phyloP scores from a whole-genome alignment of 257 asterid species.

The Sherardia arvensis region DNA sequence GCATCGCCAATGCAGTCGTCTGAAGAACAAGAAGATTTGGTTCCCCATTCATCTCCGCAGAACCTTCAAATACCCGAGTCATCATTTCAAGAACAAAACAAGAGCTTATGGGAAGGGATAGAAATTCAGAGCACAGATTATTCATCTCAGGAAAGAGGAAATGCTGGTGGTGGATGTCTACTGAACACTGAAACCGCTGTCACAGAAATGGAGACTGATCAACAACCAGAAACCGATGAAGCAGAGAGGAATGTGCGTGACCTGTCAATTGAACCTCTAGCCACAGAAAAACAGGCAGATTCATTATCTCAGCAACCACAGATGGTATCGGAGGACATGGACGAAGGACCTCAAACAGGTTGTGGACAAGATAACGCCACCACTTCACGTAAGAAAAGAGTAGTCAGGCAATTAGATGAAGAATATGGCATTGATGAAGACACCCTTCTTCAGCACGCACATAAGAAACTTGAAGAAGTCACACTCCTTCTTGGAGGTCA shows the following conservation, averaged over 20 bases:
- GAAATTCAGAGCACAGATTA: too few species aligned
- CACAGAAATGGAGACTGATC: neutral
- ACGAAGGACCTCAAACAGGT: neutral
- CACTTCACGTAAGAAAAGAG: neutral
- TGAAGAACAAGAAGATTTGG: neutral
- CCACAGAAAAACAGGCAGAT: neutral
- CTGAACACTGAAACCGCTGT: neutral
- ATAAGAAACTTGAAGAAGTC: neutral
- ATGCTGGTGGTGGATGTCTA: neutral
- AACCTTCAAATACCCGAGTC: neutral
- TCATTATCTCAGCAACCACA: neutral
- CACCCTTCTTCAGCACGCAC: slow-evolving; percentile 5
- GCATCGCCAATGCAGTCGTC: too few species aligned
- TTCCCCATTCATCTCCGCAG: neutral
- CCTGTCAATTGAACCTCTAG: neutral
- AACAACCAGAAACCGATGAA: neutral
- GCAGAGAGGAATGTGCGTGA: neutral
- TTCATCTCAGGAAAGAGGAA: neutral
- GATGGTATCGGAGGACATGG: neutral
- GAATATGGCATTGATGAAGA: slow-evolving; percentile 1
- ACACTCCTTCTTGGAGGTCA: slow-evolving; percentile 7
- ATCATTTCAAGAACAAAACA: neutral
- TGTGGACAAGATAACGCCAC: neutral
- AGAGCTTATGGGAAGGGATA: neutral
- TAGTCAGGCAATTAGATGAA: neutral